Evolutionary conservation across 2,329 filamentous ascomycete species (phyloP), one percentile per base, ranked within the genome.

Genomic region (Talaromyces islandicus): DNA sequence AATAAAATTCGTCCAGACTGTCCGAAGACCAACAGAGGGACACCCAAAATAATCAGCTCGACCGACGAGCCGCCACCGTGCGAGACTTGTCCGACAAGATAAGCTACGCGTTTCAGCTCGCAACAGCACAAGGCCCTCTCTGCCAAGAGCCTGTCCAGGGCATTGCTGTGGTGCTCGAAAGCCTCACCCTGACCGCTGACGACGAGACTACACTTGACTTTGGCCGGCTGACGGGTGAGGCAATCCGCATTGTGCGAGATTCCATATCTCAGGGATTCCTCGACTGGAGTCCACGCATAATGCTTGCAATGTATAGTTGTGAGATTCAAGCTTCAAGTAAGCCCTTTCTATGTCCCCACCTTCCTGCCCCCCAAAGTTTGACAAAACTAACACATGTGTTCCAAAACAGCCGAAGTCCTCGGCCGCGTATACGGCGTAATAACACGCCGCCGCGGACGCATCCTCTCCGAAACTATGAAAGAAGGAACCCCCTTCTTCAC

Each of bases 401-500:
- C 12, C 9, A 11, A 32, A 54, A 73, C 67, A 86, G 87, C 92
- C 68, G 94, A 97, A 75, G 94, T 97, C 48, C 86, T 99, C 5
- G 94, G 94, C 24, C 88, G 91, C 30, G 94, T 97, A 35, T 99
- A 99, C 80, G 91, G 90, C 66, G 93, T 97, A n/a, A 87, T 99
- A n/a, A 97, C 93, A 32, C 88, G 93, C 1, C 90, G 94, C 5
- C 88, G 92, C 35, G 94, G 94, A 27, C 88, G 88, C 41, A 95
- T 99, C 57, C 85, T 96, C 24, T 89, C 89, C 10, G 94, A 99
- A 76, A 86, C 87, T 21, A 90, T 99, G 80, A 95, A 96, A 68
- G 92, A 96, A 71, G 93, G 94, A 25, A 96, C 91, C 0, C 92
- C 93, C 1, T 97, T 97, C 77, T 99, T 96, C 81, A 96, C 91